Evolutionary conservation across 2,329 filamentous ascomycete genomes (phyloP).

Genomic region (Cryphonectria nitschkei): DNA sequence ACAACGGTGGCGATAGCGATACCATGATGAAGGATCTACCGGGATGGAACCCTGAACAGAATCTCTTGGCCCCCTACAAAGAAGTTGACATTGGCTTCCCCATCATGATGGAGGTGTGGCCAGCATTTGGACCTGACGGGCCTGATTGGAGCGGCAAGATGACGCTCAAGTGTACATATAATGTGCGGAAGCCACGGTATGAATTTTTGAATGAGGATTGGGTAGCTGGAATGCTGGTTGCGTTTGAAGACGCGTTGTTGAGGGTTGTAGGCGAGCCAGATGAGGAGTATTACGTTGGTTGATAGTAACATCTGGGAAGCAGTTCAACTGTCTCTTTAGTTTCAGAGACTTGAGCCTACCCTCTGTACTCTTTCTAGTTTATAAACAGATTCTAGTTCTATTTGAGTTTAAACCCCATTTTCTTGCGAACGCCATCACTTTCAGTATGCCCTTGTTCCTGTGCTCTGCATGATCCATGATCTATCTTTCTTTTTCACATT

Average conservation of each 20-base stretch:
- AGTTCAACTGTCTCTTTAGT: too few relatives aligned
- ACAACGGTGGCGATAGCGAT: not conserved
- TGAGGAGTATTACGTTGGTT: not conserved
- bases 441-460: too few relatives aligned
- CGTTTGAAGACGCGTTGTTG: not conserved
- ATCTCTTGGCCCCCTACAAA: not conserved
- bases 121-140: not conserved
- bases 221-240: not conserved
- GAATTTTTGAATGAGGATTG: not conserved
- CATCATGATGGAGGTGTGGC: not conserved
- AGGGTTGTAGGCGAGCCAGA: not conserved
- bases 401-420: too few relatives aligned
- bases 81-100: not conserved
- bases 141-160: not conserved
- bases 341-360: too few relatives aligned
- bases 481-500: too few relatives aligned
- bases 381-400: too few relatives aligned
- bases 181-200: not conserved
- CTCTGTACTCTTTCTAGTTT: too few relatives aligned
- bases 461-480: too few relatives aligned
- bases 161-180: conserved; percentile 1
- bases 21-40: not conserved
- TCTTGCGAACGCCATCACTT: too few relatives aligned
- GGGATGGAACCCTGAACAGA: not conserved
- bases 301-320: not conserved